Evolutionary conservation across 1,284 basidiomycete genomes (phyloP), one percentile per base, ranked within the genome.

Genomic region (Neotropicomus parvogracilis): DNA sequence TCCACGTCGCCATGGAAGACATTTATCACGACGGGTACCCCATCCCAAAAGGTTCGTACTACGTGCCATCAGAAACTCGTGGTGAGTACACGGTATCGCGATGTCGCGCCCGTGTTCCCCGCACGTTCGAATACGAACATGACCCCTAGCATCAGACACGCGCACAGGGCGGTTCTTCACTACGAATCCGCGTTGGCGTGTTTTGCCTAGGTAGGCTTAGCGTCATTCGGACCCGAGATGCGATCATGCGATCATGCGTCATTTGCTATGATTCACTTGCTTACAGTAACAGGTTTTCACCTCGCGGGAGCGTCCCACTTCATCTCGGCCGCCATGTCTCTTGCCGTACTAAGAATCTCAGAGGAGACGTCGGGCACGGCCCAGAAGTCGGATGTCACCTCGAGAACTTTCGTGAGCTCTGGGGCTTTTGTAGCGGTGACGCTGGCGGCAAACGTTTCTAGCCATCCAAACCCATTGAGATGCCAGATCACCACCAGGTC

Each of bases 11-110:
- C 1, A 58, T 54, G 14, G 64, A 72, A 48, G 71, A 77, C 19
- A 65, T 71, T 14, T 53, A 66, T 27, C 55, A 55, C 14, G 34
- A 60, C 3, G 69, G 68, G 8, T 67, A 66, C 48, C 44, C 68
- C 9, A 69, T 77, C 16, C 74, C 73, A 0, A 72, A 74, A 52
- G 71, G 68, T 17, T 58, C 65, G 2, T 20, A 42, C 4, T n/a
- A n/a, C n/a, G n/a, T n/a, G 53, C 69, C 6, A 31, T 67, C 4
- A 42, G 53, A 33, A 66, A 63, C 17, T 9, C 46, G 3, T 60
- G 58, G 61, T 63, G 14, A 41, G 55, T 45, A 19, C n/a, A n/a
- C n/a, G n/a, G n/a, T n/a, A n/a, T n/a, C n/a, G n/a, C n/a, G n/a
- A n/a, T n/a, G n/a, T n/a, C n/a, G n/a, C n/a, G n/a, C n/a, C n/a